These are phyloP conservation scores for Kodamaea restingae DNA, from an alignment of 805 yeast species.

Conservation along the genomic window DNA sequence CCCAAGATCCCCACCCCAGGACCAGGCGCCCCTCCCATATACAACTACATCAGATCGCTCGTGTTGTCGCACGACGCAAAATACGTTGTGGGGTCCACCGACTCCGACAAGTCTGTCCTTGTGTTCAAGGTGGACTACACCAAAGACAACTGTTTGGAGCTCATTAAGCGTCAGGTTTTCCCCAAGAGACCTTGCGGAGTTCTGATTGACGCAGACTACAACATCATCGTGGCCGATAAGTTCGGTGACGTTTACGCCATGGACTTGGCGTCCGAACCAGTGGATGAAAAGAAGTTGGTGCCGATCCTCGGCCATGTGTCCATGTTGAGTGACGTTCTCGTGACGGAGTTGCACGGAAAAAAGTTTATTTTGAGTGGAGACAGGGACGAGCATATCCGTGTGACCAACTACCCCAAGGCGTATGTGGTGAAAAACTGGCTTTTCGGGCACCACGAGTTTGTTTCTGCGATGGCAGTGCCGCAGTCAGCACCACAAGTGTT, in stretches of 20 bases:
- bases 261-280: constrained; percentile 34
- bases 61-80: constrained; percentile 47
- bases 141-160: constrained; percentile 40
- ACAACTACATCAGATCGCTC: constrained; percentile 65
- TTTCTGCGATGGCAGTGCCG: constrained; percentile 62
- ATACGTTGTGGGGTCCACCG: constrained; percentile 65
- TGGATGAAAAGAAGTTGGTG: constrained; percentile 40
- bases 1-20: constrained; percentile 58
- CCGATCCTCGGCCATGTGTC: constrained; percentile 96
- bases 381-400: constrained; percentile 92
- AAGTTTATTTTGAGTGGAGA: constrained; percentile 73
- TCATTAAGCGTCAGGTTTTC: constrained; percentile 68
- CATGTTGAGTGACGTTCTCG: constrained; percentile 77
- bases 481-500: constrained; percentile 47
- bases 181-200: constrained; percentile 93
- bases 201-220: constrained; percentile 49
- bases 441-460: constrained; percentile 83
- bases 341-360: constrained; percentile 38
- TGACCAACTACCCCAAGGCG: constrained; percentile 74
- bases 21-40: constrained; percentile 14
- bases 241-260: constrained; percentile 90
- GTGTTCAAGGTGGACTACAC: constrained; percentile 46
- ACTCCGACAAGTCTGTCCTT: constrained; percentile 76
- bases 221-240: constrained; percentile 79
- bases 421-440: constrained; percentile 77